Conservation (phyloP, 164 flowering plant genomes). For the Pachysandra terminalis region DNA sequence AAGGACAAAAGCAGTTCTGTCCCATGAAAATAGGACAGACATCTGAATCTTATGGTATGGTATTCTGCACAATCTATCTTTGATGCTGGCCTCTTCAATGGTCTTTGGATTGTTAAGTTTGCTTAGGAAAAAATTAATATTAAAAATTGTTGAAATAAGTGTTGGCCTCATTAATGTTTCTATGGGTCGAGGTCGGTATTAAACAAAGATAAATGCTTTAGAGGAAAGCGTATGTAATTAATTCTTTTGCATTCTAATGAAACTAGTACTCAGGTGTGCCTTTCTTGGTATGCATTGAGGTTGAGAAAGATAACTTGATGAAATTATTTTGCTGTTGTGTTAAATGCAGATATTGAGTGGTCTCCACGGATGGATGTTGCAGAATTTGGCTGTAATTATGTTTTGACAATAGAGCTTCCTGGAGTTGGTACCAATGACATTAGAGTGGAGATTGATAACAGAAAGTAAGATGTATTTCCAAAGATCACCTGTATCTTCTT, state of each 20-base stretch:
- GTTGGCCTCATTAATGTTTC: not conserved
- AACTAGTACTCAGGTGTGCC: too few species aligned
- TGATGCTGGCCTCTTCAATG: not conserved
- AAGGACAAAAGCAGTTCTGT: constrained; percentile 5
- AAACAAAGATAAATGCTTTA: not conserved
- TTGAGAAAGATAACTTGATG: not conserved
- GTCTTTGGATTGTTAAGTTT: not conserved
- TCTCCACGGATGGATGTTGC: constrained; percentile 70
- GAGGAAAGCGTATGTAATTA: not conserved
- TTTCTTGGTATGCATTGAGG: not conserved
- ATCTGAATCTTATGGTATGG: constrained; percentile 25
- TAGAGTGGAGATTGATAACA: constrained; percentile 61
- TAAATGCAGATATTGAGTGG: constrained; percentile 45
- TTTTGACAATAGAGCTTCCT: constrained; percentile 64
- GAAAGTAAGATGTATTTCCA: constrained; percentile 42
- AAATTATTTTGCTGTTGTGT: not conserved
- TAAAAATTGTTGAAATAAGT: not conserved
- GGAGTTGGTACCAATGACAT: constrained; percentile 50
- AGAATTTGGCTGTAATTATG: constrained; percentile 46
- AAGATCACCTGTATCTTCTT: not conserved
- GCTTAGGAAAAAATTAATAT: not conserved
- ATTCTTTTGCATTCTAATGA: not conserved
- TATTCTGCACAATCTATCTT: not conserved
- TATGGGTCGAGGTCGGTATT: not conserved
- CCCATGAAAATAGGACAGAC: constrained; percentile 12